Evolutionary conservation across 495 filamentous ascomycete genomes (phyloP), one percentile per base, ranked within the genome.

Genomic region (Hypoxylon cercidicola): DNA sequence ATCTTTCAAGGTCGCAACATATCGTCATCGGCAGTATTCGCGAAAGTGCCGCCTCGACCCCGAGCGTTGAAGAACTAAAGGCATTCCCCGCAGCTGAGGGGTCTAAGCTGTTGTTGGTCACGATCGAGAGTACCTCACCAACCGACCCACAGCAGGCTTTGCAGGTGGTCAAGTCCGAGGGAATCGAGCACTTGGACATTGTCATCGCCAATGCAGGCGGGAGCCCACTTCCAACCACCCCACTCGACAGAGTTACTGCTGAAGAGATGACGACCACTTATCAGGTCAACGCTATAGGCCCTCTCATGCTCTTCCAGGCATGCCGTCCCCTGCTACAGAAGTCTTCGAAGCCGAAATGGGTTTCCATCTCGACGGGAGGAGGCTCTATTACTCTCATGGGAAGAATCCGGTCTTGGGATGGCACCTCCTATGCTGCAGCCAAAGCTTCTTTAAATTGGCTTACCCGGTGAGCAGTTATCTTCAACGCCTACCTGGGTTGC

Each of bases 151-250:
- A 64, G 0, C 43, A 52, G 13, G 69, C 69, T 39, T 64, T 77
- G 1, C 34, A 75, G 28, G 50, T 47, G 11, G 50, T 77, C 0
- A 46, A 60, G 13, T 32, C 61, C 19, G 61, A 74, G 13, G 74
- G 72, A 1, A 77, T 86, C 67, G 66, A 64, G 20, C 56, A 75
- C 39, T 45, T 86, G 23, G 79, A 85, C 60, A 68, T 81, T 32
- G 69, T 85, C 3, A 78, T 85, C 34, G 77, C 82, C 37, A 84
- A 84, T 55, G 79, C 81, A 18, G 81, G 77, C 15, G 67, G 2
- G 19, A 48, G 21, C 73, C 32, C 43, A 60, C 62, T 2, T 53
- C 62, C 23, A 50, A 72, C 18, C 45, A 53, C 4, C 51, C 46
- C 58, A 16, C 28, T 70, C 2, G 72, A 71, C 2, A 67, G 52